Conservation (phyloP, 768 basidiomycete species). For the Tulasnella sp. region DNA sequence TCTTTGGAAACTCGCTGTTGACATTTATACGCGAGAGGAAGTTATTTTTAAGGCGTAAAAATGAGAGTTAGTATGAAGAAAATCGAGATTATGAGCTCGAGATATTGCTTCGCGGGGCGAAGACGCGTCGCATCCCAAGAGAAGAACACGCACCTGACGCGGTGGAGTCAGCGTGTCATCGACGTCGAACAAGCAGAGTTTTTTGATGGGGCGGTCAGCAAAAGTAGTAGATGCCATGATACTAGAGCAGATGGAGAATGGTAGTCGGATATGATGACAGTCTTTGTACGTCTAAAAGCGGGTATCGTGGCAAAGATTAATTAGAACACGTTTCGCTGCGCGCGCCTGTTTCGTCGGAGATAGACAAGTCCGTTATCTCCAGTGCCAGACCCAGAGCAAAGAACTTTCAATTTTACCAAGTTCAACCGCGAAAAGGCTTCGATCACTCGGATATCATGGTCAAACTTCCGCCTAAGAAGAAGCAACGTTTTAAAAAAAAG, state of each 20-base stretch:
- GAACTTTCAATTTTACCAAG: background rate
- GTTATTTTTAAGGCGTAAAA: no score
- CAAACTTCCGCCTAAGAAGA: background rate
- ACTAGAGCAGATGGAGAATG: background rate
- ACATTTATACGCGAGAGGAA: background rate
- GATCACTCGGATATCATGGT: background rate
- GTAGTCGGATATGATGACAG: background rate
- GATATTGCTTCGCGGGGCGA: background rate
- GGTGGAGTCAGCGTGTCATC: slow-evolving; percentile 66
- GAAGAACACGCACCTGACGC: slow-evolving; percentile 43
- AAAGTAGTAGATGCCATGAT: background rate
- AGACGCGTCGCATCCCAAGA: slow-evolving; percentile 9
- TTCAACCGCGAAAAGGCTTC: background rate
- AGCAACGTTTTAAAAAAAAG: background rate
- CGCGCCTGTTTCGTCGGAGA: background rate
- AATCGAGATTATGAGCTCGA: background rate
- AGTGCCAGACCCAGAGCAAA: background rate
- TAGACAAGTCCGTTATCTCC: background rate
- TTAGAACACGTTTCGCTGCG: background rate
- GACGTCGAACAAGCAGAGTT: slow-evolving; percentile 73
- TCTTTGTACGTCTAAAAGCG: background rate
- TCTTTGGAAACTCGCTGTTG: slow-evolving; percentile 52
- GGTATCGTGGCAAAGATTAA: background rate
- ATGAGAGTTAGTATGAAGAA: background rate
- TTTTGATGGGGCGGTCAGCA: slow-evolving; percentile 37